Percentiles rank a stretch among this genome's conserved stretches.
phyloP scores from a whole-genome alignment of 495 filamentous ascomycete species.

The Hapsidospora chrysogenum region DNA sequence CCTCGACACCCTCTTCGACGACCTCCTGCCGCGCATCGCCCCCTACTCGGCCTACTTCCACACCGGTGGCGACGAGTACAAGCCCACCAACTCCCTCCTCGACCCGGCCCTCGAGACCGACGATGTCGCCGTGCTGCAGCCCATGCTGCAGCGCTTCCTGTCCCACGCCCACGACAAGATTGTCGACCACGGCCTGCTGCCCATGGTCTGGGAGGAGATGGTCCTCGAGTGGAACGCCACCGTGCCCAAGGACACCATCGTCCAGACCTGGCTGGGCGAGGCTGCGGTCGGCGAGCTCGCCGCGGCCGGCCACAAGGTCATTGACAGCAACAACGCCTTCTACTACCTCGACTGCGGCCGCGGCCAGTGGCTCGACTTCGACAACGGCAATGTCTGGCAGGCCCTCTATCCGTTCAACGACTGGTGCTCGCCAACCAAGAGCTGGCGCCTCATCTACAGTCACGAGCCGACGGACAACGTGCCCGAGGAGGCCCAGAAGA shows the following conservation, averaged over 20 bases:
- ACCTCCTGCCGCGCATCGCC: conserved; percentile 52
- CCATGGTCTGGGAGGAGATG: conserved; percentile 75
- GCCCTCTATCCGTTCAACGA: conserved; percentile 51
- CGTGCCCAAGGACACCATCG: conserved; percentile 40
- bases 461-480: conserved; percentile 53
- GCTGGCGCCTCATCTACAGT: conserved; percentile 63
- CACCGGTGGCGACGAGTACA: conserved; percentile 72
- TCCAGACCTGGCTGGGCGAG: conserved; percentile 57
- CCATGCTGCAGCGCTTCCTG: conserved; percentile 56
- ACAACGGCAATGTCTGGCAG: conserved; percentile 21
- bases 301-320: conserved; percentile 43
- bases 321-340: conserved; percentile 59
- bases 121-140: conserved; percentile 38
- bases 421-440: conserved; percentile 59
- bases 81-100: conserved; percentile 52
- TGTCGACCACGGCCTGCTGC: conserved; percentile 38
- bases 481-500: conserved; percentile 32
- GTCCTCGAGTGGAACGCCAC: conserved; percentile 57
- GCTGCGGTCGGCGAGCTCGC: conserved; percentile 36
- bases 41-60: conserved; percentile 61
- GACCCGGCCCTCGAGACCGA: conserved; percentile 54
- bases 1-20: conserved; percentile 47
- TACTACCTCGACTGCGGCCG: conserved; percentile 64
- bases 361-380: conserved; percentile 59
- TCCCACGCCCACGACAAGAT: conserved; percentile 45